Evolutionary conservation across 202 grass and related monocot genomes (phyloP).

Genomic region (Hordeum pubiflorum): DNA sequence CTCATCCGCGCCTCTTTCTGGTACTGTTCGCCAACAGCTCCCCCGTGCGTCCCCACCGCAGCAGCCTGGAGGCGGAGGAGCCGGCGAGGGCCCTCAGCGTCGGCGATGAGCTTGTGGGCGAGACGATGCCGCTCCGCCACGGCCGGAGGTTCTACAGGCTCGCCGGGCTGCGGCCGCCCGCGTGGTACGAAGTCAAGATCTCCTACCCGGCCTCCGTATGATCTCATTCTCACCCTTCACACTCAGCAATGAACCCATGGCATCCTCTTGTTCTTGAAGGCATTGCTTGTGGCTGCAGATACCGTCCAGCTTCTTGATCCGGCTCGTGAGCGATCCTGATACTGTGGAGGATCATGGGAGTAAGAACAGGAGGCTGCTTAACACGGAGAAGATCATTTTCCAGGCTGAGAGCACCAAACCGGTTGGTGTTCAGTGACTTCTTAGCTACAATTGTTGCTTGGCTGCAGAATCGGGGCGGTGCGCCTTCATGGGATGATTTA

Average conservation of each 20-base stretch:
- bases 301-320: constrained; percentile 78
- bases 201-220: constrained; percentile 87
- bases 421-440: constrained; percentile 17
- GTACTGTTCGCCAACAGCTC: neutral
- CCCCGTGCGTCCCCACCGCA: neutral
- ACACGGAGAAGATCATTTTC: constrained; percentile 93
- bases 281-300: constrained; percentile 33
- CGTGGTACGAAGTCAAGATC: constrained; percentile 94
- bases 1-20: neutral
- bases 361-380: constrained; percentile 81
- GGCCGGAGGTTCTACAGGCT: constrained; percentile 54
- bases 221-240: constrained; percentile 22
- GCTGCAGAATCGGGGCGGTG: neutral
- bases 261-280: neutral
- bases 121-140: constrained; percentile 50
- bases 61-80: constrained; percentile 40
- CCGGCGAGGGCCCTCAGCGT: constrained; percentile 30
- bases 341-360: constrained; percentile 10
- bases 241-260: neutral
- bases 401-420: constrained; percentile 41
- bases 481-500: neutral
- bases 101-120: constrained; percentile 48
- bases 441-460: neutral
- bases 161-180: constrained; percentile 35
- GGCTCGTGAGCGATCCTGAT: constrained; percentile 22